Percentiles rank a stretch among this genome's conserved stretches.
These are phyloP conservation scores for Taphrina communis DNA, from an alignment of 1,139 yeast species.

Conservation along the genomic window DNA sequence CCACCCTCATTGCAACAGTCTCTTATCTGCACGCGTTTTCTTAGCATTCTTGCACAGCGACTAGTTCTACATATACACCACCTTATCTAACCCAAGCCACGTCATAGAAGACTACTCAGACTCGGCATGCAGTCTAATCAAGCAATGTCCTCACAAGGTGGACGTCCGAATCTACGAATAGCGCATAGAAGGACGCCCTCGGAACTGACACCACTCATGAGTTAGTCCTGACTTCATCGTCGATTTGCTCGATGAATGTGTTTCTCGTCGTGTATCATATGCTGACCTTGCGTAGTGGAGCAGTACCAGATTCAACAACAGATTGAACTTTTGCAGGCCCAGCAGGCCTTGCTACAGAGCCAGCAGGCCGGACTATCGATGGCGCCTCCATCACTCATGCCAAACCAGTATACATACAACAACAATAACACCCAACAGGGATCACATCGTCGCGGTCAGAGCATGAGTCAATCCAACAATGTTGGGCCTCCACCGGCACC, in stretches of 20 bases:
- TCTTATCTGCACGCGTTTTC: constrained; percentile 29
- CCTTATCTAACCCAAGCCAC: not conserved
- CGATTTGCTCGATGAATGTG: constrained; percentile 13
- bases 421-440: constrained; percentile 14
- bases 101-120: not conserved
- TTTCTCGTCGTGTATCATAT: not conserved
- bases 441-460: constrained; percentile 46
- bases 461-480: constrained; percentile 43
- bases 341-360: constrained; percentile 39
- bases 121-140: constrained; percentile 41
- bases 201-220: constrained; percentile 41
- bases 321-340: constrained; percentile 41
- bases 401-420: constrained; percentile 21
- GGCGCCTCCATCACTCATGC: constrained; percentile 26
- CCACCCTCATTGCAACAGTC: constrained; percentile 24
- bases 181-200: constrained; percentile 41
- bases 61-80: not conserved
- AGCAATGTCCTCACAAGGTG: constrained; percentile 17
- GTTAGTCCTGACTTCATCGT: constrained; percentile 11
- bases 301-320: constrained; percentile 40
- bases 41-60: not conserved
- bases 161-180: constrained; percentile 39
- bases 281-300: constrained; percentile 32
- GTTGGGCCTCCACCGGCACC: constrained; percentile 39
- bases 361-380: constrained; percentile 38